A percentile compares a stretch with the other conserved stretches of the same genome.
Conservation (phyloP, 192 early-diverging fungal genomes). For the Podochytrium sp. region DNA sequence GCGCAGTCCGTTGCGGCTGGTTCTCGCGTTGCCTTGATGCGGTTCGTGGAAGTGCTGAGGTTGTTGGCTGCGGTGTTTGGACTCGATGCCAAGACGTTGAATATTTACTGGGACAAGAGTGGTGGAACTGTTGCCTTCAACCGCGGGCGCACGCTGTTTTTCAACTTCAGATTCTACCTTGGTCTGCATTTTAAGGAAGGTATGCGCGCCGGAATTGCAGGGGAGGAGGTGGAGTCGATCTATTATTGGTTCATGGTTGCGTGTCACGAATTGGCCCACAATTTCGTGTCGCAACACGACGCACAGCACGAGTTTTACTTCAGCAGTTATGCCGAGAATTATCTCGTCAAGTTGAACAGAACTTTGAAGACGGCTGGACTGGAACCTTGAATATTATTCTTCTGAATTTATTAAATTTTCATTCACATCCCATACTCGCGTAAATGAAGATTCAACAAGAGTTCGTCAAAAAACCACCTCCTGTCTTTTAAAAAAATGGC, state of each 20-base stretch:
- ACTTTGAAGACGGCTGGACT: slow-evolving; percentile 14
- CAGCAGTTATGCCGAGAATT: slow-evolving; percentile 72
- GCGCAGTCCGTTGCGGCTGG: not conserved
- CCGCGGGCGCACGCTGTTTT: slow-evolving; percentile 73
- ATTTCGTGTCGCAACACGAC: slow-evolving; percentile 59
- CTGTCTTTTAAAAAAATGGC: no score
- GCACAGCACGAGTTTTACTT: slow-evolving; percentile 82
- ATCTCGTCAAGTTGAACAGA: slow-evolving; percentile 12
- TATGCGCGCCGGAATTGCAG: not conserved
- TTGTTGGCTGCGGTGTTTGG: slow-evolving; percentile 64
- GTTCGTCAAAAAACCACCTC: no score
- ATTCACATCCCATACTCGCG: no score
- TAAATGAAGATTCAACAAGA: no score
- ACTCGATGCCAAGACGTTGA: slow-evolving; percentile 57
- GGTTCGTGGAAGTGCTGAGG: slow-evolving; percentile 41
- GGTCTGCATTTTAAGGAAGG: slow-evolving; percentile 60
- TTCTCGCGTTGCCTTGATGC: slow-evolving; percentile 4
- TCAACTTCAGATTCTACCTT: slow-evolving; percentile 81
- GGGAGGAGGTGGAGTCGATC: slow-evolving; percentile 38
- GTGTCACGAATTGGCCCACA: slow-evolving; percentile 74
- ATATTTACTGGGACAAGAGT: slow-evolving; percentile 76
- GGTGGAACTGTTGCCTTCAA: slow-evolving; percentile 83
- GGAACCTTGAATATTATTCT: slow-evolving; percentile 13
- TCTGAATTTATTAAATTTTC: no score
- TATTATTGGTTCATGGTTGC: slow-evolving; percentile 86